Evolutionary conservation across 208 protist species (phyloP).

Genomic region (Acanthamoeba royreba): DNA sequence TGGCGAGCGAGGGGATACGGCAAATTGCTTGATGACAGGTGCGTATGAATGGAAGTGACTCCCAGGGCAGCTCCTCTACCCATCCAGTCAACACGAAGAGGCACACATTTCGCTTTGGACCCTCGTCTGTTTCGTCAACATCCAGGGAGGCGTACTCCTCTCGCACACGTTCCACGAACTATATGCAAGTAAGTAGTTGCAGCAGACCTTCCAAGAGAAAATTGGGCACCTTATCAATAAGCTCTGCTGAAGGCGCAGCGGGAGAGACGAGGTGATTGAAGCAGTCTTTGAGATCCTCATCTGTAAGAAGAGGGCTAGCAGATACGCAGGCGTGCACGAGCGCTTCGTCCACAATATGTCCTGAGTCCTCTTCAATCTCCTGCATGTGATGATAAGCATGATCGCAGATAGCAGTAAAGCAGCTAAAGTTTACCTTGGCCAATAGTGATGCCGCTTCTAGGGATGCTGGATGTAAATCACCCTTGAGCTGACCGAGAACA

Average conservation of each 20-base stretch:
- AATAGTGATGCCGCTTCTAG: background rate
- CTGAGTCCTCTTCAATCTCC: background rate
- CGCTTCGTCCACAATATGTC: background rate
- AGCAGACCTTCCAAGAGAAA: background rate
- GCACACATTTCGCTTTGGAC: background rate
- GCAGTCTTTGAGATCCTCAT: background rate
- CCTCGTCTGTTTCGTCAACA: background rate
- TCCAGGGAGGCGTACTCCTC: background rate
- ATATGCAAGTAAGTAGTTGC: background rate
- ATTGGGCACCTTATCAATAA: background rate
- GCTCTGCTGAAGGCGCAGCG: background rate
- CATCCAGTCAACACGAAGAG: background rate
- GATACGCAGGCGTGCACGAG: background rate
- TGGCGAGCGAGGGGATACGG: background rate
- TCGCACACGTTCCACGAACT: background rate
- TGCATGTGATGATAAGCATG: background rate
- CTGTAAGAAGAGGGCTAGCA: background rate
- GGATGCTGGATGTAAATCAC: background rate
- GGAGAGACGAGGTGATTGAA: background rate
- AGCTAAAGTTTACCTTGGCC: background rate
- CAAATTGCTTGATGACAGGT: background rate
- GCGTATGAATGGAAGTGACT: conserved; percentile 50
- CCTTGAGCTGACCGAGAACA: background rate
- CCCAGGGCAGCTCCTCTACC: conserved; percentile 57
- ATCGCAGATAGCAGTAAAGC: background rate